Evolutionary conservation across 1,284 basidiomycete genomes (phyloP).

Genomic region (Moesziomyces aphidis): DNA sequence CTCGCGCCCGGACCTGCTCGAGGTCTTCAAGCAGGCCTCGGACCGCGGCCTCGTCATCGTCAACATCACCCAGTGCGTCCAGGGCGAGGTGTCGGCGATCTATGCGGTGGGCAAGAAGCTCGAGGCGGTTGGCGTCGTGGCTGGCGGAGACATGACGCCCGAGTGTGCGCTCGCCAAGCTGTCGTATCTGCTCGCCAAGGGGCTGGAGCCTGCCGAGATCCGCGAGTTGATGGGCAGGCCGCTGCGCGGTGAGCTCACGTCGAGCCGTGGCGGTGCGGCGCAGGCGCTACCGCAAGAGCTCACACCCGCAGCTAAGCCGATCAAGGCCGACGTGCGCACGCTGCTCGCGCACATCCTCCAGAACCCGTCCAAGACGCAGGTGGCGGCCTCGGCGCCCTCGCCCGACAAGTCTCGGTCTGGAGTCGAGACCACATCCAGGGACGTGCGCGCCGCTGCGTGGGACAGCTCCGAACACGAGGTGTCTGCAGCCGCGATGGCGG

Average conservation of each 20-base stretch:
- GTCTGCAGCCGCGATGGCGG: constrained; percentile 20
- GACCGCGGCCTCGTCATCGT: constrained; percentile 86
- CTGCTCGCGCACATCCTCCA: constrained; percentile 46
- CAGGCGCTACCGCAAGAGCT: constrained; percentile 20
- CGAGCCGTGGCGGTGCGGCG: constrained; percentile 18
- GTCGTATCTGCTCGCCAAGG: constrained; percentile 87
- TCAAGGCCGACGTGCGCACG: constrained; percentile 38
- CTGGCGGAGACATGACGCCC: constrained; percentile 83
- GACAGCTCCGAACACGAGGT: constrained; percentile 34
- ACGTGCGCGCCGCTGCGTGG: constrained; percentile 20
- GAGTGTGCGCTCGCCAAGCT: constrained; percentile 92
- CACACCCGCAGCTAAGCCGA: constrained; percentile 25
- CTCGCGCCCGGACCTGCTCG: constrained; percentile 66
- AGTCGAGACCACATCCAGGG: neutral
- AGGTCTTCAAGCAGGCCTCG: constrained; percentile 81
- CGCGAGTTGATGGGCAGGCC: constrained; percentile 81
- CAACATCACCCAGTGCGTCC: constrained; percentile 88
- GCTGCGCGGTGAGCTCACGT: constrained; percentile 86
- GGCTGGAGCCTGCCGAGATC: constrained; percentile 77
- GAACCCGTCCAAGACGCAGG: constrained; percentile 31
- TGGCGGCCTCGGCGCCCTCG: neutral
- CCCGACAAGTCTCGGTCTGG: neutral
- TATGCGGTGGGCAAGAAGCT: constrained; percentile 85
- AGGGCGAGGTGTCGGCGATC: constrained; percentile 69
- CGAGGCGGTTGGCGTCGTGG: constrained; percentile 67